A percentile compares a stretch with the other conserved stretches of the same genome.
Evolutionary conservation across 1,284 basidiomycete genomes (phyloP).

Genomic region (Meripilus lineatus): DNA sequence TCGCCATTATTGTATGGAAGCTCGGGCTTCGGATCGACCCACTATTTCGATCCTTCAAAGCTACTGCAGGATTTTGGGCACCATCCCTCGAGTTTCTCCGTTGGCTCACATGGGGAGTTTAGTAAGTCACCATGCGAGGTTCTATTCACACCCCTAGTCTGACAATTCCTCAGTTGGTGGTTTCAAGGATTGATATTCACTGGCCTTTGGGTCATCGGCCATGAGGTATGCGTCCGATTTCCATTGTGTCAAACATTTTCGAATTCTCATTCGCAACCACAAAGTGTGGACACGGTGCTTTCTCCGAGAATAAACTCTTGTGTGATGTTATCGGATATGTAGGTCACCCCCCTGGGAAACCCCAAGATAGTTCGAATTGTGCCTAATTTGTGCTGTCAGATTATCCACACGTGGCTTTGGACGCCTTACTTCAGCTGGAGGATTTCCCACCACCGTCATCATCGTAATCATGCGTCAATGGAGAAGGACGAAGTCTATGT

Average conservation of each 20-base stretch:
- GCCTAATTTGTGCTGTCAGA: conserved; percentile 12
- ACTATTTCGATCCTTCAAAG: not conserved
- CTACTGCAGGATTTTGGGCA: conserved; percentile 18
- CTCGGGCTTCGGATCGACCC: conserved; percentile 8
- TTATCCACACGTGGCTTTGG: conserved; percentile 29
- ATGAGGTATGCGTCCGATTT: too few species aligned
- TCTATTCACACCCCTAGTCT: not conserved
- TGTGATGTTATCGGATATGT: conserved; percentile 10
- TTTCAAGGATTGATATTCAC: conserved; percentile 24
- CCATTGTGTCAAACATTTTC: too few species aligned
- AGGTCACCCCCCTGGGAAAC: not conserved
- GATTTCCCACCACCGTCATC: conserved; percentile 36
- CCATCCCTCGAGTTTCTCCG: conserved; percentile 31
- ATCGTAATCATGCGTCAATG: conserved; percentile 34
- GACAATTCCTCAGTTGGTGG: conserved; percentile 38
- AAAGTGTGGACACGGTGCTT: conserved; percentile 12
- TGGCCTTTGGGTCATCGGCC: conserved; percentile 12
- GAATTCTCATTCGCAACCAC: not conserved
- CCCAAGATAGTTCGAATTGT: not conserved
- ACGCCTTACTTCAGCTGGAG: conserved; percentile 39
- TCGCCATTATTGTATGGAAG: conserved; percentile 5
- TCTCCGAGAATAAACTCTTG: conserved; percentile 4
- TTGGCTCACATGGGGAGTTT: conserved; percentile 35
- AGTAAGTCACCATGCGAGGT: conserved; percentile 4
- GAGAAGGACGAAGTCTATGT: conserved; percentile 61